phyloP scores from a whole-genome alignment of 768 basidiomycete species.

The Phylloporus sp. region DNA sequence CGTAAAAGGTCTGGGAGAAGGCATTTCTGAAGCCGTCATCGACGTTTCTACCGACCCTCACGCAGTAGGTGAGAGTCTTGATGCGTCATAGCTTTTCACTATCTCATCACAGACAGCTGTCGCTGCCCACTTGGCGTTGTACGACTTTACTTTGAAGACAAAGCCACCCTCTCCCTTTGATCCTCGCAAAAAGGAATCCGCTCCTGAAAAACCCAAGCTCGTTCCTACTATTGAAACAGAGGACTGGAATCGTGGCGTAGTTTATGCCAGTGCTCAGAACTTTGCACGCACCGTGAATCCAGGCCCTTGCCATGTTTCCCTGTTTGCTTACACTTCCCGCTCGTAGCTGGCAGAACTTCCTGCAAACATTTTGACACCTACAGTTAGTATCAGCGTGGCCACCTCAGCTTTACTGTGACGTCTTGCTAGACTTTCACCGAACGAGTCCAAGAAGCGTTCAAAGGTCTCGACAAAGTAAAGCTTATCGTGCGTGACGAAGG shows the following conservation, averaged over 20 bases:
- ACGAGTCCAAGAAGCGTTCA: slow-evolving; percentile 63
- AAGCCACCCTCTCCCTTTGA: slow-evolving; percentile 62
- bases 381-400: slow-evolving; percentile 38
- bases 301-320: background rate
- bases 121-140: slow-evolving; percentile 69
- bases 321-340: slow-evolving; percentile 25
- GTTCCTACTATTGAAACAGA: slow-evolving; percentile 41
- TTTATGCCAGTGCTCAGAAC: slow-evolving; percentile 78
- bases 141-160: slow-evolving; percentile 79
- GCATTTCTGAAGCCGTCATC: slow-evolving; percentile 56
- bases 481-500: slow-evolving; percentile 73
- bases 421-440: slow-evolving; percentile 59
- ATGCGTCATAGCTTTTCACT: background rate
- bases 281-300: slow-evolving; percentile 65
- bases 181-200: slow-evolving; percentile 50
- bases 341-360: slow-evolving; percentile 77
- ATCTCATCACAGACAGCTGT: slow-evolving; percentile 47
- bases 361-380: slow-evolving; percentile 83
- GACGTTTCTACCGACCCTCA: slow-evolving; percentile 70
- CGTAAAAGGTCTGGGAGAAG: slow-evolving; percentile 55
- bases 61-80: slow-evolving; percentile 54
- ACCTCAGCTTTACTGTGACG: background rate
- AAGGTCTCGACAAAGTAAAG: slow-evolving; percentile 62
- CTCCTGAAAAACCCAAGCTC: slow-evolving; percentile 49
- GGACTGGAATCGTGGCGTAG: slow-evolving; percentile 69